phyloP scores from a whole-genome alignment of 2,329 filamentous ascomycete species.

The Exophiala bonariae region DNA sequence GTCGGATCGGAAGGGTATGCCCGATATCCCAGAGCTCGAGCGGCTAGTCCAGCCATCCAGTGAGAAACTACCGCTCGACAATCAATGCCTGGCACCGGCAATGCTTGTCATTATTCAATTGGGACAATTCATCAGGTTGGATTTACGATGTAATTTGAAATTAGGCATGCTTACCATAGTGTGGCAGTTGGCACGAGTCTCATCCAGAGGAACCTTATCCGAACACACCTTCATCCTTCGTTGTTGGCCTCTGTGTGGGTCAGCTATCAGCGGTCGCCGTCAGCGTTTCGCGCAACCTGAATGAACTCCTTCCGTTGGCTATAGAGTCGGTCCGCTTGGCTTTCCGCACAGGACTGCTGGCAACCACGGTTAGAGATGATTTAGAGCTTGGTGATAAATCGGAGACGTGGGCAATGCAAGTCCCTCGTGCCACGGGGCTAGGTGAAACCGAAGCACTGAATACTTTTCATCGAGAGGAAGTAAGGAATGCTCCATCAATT shows the following conservation, averaged over 20 bases:
- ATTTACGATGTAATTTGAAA: not conserved
- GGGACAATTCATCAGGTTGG: constrained; percentile 4
- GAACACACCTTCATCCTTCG: constrained; percentile 28
- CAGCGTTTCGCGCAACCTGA: constrained; percentile 39
- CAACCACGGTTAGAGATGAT: constrained; percentile 43
- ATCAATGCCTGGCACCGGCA: constrained; percentile 1
- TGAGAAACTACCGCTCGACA: constrained; percentile 2
- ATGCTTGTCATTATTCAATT: constrained; percentile 6
- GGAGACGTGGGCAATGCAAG: constrained; percentile 25
- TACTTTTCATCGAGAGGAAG: not conserved
- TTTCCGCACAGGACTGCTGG: constrained; percentile 49
- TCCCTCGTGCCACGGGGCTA: not conserved
- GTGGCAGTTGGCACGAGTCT: constrained; percentile 32
- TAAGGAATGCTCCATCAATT: not conserved
- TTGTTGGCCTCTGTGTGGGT: constrained; percentile 47
- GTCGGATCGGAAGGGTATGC: constrained; percentile 3
- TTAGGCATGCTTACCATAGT: not conserved
- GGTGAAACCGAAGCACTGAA: not conserved
- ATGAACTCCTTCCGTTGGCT: constrained; percentile 41
- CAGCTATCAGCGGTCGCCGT: constrained; percentile 46
- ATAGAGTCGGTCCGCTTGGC: constrained; percentile 45
- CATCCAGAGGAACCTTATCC: constrained; percentile 26
- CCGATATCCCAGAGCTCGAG: constrained; percentile 1
- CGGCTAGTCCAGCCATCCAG: not conserved
- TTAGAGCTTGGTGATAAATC: constrained; percentile 28